These are phyloP conservation scores for Hyphopichia pseudoburtonii DNA, from an alignment of 1,139 yeast genomes.

Conservation along the genomic window DNA sequence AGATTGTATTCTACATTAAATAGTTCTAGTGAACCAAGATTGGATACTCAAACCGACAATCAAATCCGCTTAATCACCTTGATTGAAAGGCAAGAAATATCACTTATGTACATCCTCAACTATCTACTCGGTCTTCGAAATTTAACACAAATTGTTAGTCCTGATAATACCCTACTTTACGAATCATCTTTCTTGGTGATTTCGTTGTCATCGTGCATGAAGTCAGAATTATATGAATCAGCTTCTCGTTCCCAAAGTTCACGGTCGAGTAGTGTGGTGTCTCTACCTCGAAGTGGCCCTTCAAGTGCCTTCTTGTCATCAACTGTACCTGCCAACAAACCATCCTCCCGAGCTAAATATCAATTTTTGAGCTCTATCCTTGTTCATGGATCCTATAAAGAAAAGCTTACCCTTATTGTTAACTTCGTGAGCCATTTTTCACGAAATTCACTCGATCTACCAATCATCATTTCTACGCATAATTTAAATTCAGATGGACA, in stretches of 20 bases:
- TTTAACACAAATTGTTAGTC: constrained; percentile 21
- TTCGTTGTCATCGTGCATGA: constrained; percentile 22
- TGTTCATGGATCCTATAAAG: constrained; percentile 33
- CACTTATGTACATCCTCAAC: constrained; percentile 32
- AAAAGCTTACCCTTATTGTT: constrained; percentile 26
- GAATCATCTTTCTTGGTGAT: constrained; percentile 23
- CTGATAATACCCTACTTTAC: constrained; percentile 14
- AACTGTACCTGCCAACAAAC: constrained; percentile 1
- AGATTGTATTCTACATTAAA: not conserved
- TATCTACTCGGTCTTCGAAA: constrained; percentile 21
- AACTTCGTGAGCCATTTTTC: constrained; percentile 19
- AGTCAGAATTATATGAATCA: constrained; percentile 26
- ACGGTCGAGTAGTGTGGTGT: constrained; percentile 13
- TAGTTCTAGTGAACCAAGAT: not conserved
- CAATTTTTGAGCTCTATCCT: constrained; percentile 27
- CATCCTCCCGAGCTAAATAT: constrained; percentile 12
- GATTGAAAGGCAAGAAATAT: constrained; percentile 34
- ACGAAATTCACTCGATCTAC: constrained; percentile 7
- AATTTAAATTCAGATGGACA: constrained; percentile 2
- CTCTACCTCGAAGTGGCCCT: not conserved
- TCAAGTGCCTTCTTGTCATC: no score
- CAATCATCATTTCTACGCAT: constrained; percentile 8
- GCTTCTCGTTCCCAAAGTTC: constrained; percentile 26
- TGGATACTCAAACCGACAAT: not conserved
- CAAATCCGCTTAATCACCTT: constrained; percentile 5